These are phyloP conservation scores for Candida pseudoglaebosa DNA, from an alignment of 805 yeast species.

Conservation along the genomic window DNA sequence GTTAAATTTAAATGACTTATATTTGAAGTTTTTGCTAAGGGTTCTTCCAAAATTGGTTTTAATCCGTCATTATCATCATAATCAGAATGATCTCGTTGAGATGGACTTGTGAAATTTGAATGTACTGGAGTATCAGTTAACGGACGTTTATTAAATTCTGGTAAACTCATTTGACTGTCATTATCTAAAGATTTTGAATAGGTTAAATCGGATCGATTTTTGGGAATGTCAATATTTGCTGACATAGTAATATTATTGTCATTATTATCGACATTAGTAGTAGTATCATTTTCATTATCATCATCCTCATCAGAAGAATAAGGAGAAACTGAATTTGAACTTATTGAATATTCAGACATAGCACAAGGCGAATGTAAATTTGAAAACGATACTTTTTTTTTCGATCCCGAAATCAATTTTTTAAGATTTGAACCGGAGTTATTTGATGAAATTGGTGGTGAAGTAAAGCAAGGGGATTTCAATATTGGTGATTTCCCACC, in stretches of 20 bases:
- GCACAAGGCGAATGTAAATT: constrained; percentile 3
- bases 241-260: too few species aligned
- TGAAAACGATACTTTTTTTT: constrained; percentile 3
- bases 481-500: too few species aligned
- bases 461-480: background rate
- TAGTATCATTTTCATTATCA: too few species aligned
- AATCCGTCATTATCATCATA: constrained; percentile 18
- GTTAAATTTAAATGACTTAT: constrained; percentile 39
- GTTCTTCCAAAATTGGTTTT: constrained; percentile 12
- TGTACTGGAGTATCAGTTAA: constrained; percentile 70
- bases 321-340: constrained; percentile 1
- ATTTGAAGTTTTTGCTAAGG: constrained; percentile 18
- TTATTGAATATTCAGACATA: background rate
- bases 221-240: background rate
- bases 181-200: constrained; percentile 13
- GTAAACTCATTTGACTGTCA: constrained; percentile 23
- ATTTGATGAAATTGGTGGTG: background rate
- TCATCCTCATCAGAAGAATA: constrained; percentile 3
- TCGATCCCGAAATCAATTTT: background rate
- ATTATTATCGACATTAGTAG: too few species aligned
- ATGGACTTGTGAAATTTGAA: constrained; percentile 55
- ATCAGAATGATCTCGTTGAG: constrained; percentile 25
- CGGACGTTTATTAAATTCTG: constrained; percentile 68
- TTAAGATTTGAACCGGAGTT: background rate
- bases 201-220: background rate